Conservation (phyloP, 257 asterid species). For the Vinca minor region DNA sequence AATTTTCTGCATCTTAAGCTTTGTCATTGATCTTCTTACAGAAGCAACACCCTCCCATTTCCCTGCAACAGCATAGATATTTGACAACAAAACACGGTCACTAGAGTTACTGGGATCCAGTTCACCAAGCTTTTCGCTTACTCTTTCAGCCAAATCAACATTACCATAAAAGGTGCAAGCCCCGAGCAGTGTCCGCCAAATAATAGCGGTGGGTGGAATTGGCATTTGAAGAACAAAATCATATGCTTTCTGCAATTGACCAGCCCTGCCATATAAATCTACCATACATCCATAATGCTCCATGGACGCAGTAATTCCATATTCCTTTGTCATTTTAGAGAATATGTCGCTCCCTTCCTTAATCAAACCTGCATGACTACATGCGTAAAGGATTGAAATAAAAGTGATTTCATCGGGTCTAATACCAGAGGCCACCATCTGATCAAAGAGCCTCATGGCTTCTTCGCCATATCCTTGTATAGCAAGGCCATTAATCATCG, state of each 20-base stretch:
- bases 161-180: constrained; percentile 73
- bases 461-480: constrained; percentile 75
- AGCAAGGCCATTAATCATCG: constrained; percentile 65
- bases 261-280: constrained; percentile 76
- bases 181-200: constrained; percentile 91
- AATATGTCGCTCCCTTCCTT: constrained; percentile 49
- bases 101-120: constrained; percentile 58
- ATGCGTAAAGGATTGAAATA: constrained; percentile 62
- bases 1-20: constrained; percentile 39
- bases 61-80: constrained; percentile 66
- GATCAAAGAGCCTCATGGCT: constrained; percentile 45
- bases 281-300: constrained; percentile 98
- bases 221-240: constrained; percentile 60
- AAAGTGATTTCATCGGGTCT: constrained; percentile 56
- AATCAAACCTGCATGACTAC: constrained; percentile 80
- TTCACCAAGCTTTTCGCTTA: constrained; percentile 47
- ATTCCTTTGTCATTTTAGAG: constrained; percentile 44
- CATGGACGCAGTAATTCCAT: constrained; percentile 44
- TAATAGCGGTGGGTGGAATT: constrained; percentile 50
- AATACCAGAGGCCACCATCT: constrained; percentile 59
- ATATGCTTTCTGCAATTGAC: constrained; percentile 53
- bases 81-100: constrained; percentile 66
- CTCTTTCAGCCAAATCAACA: constrained; percentile 55
- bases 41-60: constrained; percentile 59
- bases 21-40: constrained; percentile 53